Conservation (phyloP, 1,139 yeast genomes). For the Geotrichum carabidarum region DNA sequence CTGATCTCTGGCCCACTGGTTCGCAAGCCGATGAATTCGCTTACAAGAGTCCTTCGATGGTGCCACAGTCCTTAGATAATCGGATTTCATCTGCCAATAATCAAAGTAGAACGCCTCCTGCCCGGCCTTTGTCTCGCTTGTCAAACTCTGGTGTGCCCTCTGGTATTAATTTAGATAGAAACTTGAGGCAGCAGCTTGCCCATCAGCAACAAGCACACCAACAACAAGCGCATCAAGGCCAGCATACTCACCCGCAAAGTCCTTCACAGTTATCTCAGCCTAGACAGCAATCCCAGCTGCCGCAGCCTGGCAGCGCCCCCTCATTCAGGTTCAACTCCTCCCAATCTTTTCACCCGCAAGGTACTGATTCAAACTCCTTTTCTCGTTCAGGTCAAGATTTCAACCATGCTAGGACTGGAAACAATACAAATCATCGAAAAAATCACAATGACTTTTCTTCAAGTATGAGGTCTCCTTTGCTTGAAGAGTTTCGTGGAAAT, state of each 20-base stretch:
- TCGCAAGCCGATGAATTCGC: constrained; percentile 5
- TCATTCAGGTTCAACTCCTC: constrained; percentile 2
- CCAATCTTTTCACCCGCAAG: constrained; percentile 4
- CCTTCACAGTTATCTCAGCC: neutral
- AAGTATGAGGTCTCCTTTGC: constrained; percentile 56
- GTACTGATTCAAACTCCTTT: neutral
- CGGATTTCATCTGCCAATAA: neutral
- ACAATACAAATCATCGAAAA: neutral
- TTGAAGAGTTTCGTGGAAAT: constrained; percentile 81
- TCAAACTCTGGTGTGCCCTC: constrained; percentile 15
- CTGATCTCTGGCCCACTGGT: constrained; percentile 9
- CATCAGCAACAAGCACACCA: constrained; percentile 12
- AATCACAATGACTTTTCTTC: constrained; percentile 31
- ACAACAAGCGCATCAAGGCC: neutral
- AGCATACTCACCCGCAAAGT: neutral
- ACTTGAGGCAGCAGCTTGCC: constrained; percentile 21
- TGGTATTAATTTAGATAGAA: constrained; percentile 18
- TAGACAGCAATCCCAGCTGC: neutral
- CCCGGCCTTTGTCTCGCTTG: constrained; percentile 13
- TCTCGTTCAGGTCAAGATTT: neutral
- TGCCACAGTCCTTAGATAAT: neutral
- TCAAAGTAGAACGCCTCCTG: constrained; percentile 5
- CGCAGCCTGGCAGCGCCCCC: neutral
- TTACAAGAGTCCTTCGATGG: constrained; percentile 14
- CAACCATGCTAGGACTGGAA: neutral